A percentile compares a stretch with the other conserved stretches of the same genome.
Conservation (phyloP, 345 rosid species). For the Sonneratia caseolaris region DNA sequence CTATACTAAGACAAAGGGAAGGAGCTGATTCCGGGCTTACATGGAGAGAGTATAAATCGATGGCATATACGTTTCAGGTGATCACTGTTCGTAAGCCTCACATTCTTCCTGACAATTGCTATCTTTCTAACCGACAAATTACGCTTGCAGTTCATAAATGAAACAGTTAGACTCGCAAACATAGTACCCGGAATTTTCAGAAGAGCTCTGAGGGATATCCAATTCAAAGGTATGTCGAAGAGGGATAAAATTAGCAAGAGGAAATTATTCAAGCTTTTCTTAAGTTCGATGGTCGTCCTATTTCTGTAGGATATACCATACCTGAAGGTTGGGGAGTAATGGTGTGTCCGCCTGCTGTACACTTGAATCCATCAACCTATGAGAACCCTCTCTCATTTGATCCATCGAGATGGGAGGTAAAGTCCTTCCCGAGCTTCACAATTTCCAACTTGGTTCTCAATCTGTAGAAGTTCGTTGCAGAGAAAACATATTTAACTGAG, state of each 20-base stretch:
- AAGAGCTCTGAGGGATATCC: slow-evolving; percentile 60
- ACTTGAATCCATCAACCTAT: slow-evolving; percentile 61
- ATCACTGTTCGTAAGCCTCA: slow-evolving; percentile 3
- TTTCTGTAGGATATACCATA: slow-evolving; percentile 64
- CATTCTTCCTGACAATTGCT: not conserved
- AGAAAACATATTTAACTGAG: too few species aligned
- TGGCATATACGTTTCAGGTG: slow-evolving; percentile 93
- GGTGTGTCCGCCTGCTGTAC: slow-evolving; percentile 95
- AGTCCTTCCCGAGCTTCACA: slow-evolving; percentile 3
- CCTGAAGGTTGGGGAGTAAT: slow-evolving; percentile 91
- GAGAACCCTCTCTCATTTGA: slow-evolving; percentile 66
- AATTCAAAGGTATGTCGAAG: slow-evolving; percentile 49
- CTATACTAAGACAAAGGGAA: slow-evolving; percentile 48
- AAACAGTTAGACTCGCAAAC: slow-evolving; percentile 88
- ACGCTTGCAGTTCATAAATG: slow-evolving; percentile 65
- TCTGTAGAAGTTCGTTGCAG: too few species aligned
- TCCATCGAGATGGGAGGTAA: slow-evolving; percentile 90
- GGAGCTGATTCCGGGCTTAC: slow-evolving; percentile 50
- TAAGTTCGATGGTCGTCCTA: not conserved
- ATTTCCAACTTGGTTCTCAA: not conserved
- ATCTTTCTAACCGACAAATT: slow-evolving; percentile 8
- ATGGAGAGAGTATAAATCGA: slow-evolving; percentile 94
- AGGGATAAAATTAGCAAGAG: not conserved
- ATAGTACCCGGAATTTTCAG: slow-evolving; percentile 94
- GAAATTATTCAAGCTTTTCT: not conserved